A percentile compares a stretch with the other conserved stretches of the same genome.
Conservation (phyloP, 192 early-diverging fungal species). For the Jimgerdemannia flammicorona region DNA sequence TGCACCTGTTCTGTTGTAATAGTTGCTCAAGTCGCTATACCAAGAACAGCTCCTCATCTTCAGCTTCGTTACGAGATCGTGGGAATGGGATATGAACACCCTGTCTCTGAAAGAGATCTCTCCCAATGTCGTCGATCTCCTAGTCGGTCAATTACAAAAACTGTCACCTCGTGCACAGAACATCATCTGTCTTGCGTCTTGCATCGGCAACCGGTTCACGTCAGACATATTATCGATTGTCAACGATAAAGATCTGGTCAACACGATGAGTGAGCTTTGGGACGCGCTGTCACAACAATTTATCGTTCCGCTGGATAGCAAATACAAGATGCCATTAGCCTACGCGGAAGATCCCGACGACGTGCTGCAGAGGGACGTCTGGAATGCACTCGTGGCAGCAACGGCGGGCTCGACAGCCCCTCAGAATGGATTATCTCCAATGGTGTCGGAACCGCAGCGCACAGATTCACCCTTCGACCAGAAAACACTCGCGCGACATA, state of each 20-base stretch:
- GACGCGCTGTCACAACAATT: conserved; percentile 14
- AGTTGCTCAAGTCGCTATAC: conserved; percentile 26
- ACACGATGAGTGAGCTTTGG: conserved; percentile 25
- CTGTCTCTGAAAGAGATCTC: conserved; percentile 14
- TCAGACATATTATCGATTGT: conserved; percentile 18
- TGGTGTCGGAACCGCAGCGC: neutral
- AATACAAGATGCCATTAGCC: conserved; percentile 31
- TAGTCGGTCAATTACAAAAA: conserved; percentile 20
- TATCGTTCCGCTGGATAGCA: conserved; percentile 21
- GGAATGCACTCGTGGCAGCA: neutral
- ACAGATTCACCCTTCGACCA: neutral
- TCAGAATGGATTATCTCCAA: too few relatives aligned
- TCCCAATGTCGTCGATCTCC: conserved; percentile 31
- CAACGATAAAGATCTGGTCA: conserved; percentile 12
- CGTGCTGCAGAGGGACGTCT: neutral
- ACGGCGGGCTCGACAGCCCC: neutral
- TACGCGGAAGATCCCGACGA: conserved; percentile 3
- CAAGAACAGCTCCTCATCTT: conserved; percentile 9
- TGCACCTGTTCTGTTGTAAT: neutral
- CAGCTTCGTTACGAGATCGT: conserved; percentile 14
- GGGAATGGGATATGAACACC: conserved; percentile 21
- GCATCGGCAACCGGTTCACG: conserved; percentile 30
- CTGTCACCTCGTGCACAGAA: conserved; percentile 14
- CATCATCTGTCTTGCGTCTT: conserved; percentile 26
- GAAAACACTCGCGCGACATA: neutral